Evolutionary conservation across 2,329 filamentous ascomycete genomes (phyloP), one percentile per base, ranked within the genome.

Genomic region (Sphaceloma murrayae): DNA sequence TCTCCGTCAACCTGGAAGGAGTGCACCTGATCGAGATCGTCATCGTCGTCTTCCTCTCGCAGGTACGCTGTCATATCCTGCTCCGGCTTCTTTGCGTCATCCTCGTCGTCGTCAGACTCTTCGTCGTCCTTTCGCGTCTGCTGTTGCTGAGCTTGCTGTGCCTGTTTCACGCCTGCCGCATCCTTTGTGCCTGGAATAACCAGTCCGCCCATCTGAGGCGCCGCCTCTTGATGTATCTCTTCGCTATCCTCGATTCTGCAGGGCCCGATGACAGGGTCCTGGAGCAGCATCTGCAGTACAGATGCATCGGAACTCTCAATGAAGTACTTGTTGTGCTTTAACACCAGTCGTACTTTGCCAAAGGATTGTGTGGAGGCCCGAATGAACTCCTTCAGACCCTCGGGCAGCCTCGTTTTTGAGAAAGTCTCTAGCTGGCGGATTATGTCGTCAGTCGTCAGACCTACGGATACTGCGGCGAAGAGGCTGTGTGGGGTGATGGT

Each of bases 131-230:
- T 67, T 2, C 67, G 62, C 29, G 69, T 47, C 47, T 56, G 26
- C 53, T 62, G 54, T 30, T 68, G 49, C 59, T 64, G 54, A 53
- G 62, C 40, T 64, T 72, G 51, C 62, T 62, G 42, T 65, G 73
- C 54, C 62, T 95, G 84, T 55, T 82, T 82, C 10, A 89, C 79
- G 48, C 87, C 88, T 24, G 86, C 88, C 3, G 91, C 89, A 63
- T 94, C 85, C 56, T 87, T 91, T 0, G 91, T 96, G 45, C 91
- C 91, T 0, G 89, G 86, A 58, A 98, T 98, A 31, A 94, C 86
- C 46, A 96, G 70, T 1, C 80, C 84, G 5, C 78, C 83, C 70
- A 93, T 84, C 58, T 87, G 91, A 1, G 89, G 85, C 4, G 89
- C 88, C 34, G 79, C 80, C 40, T 83, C 82, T 29, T 82, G 85